Conservation (phyloP, 805 yeast genomes). For the Ogataea paraovalis region DNA sequence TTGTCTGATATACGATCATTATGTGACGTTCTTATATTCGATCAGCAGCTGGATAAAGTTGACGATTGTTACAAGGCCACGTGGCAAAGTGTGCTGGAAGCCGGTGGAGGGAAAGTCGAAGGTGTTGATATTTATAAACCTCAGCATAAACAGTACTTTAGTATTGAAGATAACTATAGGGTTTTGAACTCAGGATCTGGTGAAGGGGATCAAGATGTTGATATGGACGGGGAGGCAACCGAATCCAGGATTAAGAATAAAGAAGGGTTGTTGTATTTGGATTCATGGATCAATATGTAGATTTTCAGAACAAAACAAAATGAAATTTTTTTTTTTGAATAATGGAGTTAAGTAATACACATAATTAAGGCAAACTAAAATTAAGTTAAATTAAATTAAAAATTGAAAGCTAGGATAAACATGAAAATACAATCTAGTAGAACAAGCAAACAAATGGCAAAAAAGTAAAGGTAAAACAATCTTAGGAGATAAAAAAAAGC, state of each 20-base stretch:
- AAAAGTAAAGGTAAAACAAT: too few species aligned
- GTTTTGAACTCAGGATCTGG: constrained; percentile 21
- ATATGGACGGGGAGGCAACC: constrained; percentile 11
- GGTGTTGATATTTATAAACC: constrained; percentile 29
- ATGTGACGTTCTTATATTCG: constrained; percentile 84
- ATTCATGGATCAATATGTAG: constrained; percentile 29
- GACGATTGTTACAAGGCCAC: constrained; percentile 72
- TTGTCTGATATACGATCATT: constrained; percentile 71
- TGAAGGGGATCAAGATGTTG: constrained; percentile 15
- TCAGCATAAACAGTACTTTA: constrained; percentile 27
- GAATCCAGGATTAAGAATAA: constrained; percentile 10
- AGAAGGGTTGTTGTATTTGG: constrained; percentile 22
- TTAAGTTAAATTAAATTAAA: too few species aligned
- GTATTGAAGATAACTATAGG: constrained; percentile 30
- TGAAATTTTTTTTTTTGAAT: not conserved
- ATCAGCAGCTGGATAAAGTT: constrained; percentile 73
- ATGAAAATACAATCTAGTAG: too few species aligned
- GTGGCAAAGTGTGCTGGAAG: constrained; percentile 73
- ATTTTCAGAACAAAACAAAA: not conserved
- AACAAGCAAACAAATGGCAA: too few species aligned
- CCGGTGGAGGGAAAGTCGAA: constrained; percentile 44
- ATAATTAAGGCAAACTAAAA: too few species aligned
- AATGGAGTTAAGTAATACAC: too few species aligned
- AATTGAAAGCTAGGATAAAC: too few species aligned
- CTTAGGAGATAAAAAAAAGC: too few species aligned